phyloP scores from a whole-genome alignment of 352 stramenopile genomes.

The Peronospora belbahrii region DNA sequence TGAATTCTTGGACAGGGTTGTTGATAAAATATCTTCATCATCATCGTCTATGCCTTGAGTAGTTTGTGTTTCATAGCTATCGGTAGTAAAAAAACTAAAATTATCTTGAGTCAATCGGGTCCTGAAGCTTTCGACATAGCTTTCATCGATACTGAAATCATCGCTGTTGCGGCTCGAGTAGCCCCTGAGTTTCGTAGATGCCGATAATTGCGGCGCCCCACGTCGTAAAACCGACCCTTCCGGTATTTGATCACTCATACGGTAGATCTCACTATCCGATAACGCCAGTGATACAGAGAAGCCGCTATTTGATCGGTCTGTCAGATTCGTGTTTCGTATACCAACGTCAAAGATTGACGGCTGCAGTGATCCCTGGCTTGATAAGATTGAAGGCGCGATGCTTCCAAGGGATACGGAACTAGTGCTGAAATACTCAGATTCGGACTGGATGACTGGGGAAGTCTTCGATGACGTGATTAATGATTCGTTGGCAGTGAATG shows the following conservation, averaged over 20 bases:
- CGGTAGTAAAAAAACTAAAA: too few species aligned
- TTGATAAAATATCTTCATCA: too few species aligned
- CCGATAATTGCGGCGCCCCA: too few species aligned
- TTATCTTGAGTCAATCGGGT: conserved; percentile 11
- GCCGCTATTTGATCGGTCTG: conserved; percentile 26
- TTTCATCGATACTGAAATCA: conserved; percentile 17
- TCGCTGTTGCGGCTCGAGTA: conserved; percentile 18
- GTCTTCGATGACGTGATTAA: conserved; percentile 7
- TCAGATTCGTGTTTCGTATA: conserved; percentile 20
- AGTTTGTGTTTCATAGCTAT: conserved; percentile 16
- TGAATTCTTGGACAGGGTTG: conserved; percentile 17
- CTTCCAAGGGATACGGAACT: conserved; percentile 20
- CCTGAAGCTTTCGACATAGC: conserved; percentile 17
- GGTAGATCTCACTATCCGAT: conserved; percentile 7
- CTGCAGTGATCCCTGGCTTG: background rate
- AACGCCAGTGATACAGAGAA: conserved; percentile 36
- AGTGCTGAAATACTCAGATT: conserved; percentile 12
- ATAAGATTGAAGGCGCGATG: conserved; percentile 9
- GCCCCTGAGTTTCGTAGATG: conserved; percentile 2
- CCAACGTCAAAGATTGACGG: background rate
- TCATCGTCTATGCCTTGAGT: conserved; percentile 14
- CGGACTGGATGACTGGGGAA: background rate
- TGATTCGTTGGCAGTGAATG: conserved; percentile 17
- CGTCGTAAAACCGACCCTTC: too few species aligned
- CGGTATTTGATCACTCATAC: conserved; percentile 20